Evolutionary conservation across 371 early-diverging fungal genomes (phyloP), one percentile per base, ranked within the genome.

Genomic region (Lichtheimia corymbifera): DNA sequence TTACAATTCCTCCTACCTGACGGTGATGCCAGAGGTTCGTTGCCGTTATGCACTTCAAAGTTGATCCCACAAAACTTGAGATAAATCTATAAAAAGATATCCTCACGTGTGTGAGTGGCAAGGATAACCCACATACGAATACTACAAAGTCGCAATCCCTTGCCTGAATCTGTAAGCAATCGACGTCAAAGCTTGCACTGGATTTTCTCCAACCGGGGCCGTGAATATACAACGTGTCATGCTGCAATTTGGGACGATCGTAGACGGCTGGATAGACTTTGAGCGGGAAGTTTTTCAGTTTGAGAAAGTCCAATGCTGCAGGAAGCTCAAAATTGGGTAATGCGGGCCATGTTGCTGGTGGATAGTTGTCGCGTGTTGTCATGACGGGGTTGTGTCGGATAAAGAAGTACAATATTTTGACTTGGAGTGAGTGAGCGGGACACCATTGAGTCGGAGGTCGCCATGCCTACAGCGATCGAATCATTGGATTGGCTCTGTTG

Each of bases 321-420:
- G 80, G 80, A 4, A 80, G 53, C 41, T 80, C 73, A 5, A 79
- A 25, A 0, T 64, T 69, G 13, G 80, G 80, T 40, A 79, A 62
- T 45, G 64, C 67, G 52, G 76, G 65, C 88, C 61, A 99, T 97
- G 73, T 97, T 97, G 59, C 97, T 97, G 57, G 45, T 42, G 59
- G 98, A 97, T 81, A 47, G 22, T 22, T 47, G 18, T 47, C 47
- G 47, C 47, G 47, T 47, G 47, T 18, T 18, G 47, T 47, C 47
- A 47, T 47, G n/a, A 15, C 11, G 17, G 44, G n/a, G 11, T 47
- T 2, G 35, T 35, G 35, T 35, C 35, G 35, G 35, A 35, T 35
- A 35, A 35, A 35, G 35, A 35, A 9, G 35, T 28, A 28, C 28
- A 28, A 28, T 35, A 11, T 35, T 35, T 35, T 35, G 35, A 35